Evolutionary conservation across 768 basidiomycete species (phyloP), one percentile per base, ranked within the genome.

Genomic region (Boletus insuetus): DNA sequence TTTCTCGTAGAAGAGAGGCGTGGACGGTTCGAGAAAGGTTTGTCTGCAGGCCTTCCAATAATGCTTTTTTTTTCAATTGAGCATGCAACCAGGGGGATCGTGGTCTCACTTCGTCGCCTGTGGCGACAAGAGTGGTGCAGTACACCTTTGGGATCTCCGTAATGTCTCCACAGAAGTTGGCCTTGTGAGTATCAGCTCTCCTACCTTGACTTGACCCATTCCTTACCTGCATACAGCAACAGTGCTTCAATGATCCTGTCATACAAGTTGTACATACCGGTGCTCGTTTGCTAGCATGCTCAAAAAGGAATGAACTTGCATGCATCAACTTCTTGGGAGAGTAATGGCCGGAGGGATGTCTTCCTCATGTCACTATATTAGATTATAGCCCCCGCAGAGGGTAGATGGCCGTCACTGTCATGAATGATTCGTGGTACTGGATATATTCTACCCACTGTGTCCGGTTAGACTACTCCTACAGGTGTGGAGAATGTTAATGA

Each of bases 121-220:
- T 44, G 80, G 80, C 20, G 75, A 76, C 59, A 70, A 60, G 46
- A 70, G 71, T 43, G 80, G 81, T 22, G 52, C 31, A 37, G 69
- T 81, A 20, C 74, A 73, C 13, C 35, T 81, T 11, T 82, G 81
- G 81, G 80, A 82, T 59, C 56, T 79, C 42, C 75, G 80, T 31
- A 76, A 75, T 26, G 47, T 67, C 17, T 60, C 69, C n/a, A 56
- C 38, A 47, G 54, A 66, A 46, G 51, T 61, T 53, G 51, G 58
- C 49, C 56, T 51, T 55, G 72, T 73, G 42, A 54, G 66, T 59
- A 45, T 45, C 12, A 10, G 46, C 3, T 6, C 34, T 19, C 51
- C 16, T 24, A 24, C 4, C 13, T 35, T 31, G 19, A 20, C 2
- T 41, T 38, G 42, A 45, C n/a, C 10, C n/a, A 14, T 43, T 40